Percentiles rank a stretch among this genome's conserved stretches.
These are phyloP conservation scores for Xylaria sp. DNA, from an alignment of 2,329 filamentous ascomycete genomes.

Conservation along the genomic window DNA sequence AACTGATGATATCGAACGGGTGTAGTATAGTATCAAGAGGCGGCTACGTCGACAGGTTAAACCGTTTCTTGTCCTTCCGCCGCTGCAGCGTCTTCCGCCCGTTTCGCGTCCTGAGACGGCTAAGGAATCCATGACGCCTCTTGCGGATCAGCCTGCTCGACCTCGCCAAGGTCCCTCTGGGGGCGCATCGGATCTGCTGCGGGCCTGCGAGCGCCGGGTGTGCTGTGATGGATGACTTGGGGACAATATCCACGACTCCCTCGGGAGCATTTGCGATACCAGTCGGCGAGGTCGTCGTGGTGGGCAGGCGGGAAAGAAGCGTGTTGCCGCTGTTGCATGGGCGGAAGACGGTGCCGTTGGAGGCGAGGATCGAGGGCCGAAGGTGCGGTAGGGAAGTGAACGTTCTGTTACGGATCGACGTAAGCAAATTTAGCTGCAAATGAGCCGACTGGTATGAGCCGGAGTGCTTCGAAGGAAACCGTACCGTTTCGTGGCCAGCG, in stretches of 20 bases:
- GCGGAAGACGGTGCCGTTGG: conserved; percentile 46
- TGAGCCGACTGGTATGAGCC: neutral
- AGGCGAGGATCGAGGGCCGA: conserved; percentile 57
- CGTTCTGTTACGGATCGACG: conserved; percentile 47
- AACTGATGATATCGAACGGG: neutral
- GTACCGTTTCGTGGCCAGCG: conserved; percentile 32
- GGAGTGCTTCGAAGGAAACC: neutral
- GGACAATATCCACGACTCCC: conserved; percentile 57
- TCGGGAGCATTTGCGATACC: conserved; percentile 32
- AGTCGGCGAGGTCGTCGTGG: conserved; percentile 28
- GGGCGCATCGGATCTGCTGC: conserved; percentile 66
- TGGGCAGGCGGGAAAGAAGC: conserved; percentile 38
- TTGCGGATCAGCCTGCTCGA: conserved; percentile 67
- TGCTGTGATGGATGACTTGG: conserved; percentile 58
- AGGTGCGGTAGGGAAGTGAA: conserved; percentile 62
- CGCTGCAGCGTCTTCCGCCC: conserved; percentile 64
- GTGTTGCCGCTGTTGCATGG: conserved; percentile 45
- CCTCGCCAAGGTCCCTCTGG: conserved; percentile 66
- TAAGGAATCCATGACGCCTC: conserved; percentile 67
- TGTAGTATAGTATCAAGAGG: neutral
- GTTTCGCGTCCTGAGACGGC: conserved; percentile 59
- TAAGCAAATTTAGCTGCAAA: neutral
- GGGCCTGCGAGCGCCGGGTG: conserved; percentile 61
- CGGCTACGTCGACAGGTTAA: conserved; percentile 52
- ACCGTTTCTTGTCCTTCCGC: conserved; percentile 64